Conservation (phyloP, 257 asterid genomes). For the Lycium barbarum region DNA sequence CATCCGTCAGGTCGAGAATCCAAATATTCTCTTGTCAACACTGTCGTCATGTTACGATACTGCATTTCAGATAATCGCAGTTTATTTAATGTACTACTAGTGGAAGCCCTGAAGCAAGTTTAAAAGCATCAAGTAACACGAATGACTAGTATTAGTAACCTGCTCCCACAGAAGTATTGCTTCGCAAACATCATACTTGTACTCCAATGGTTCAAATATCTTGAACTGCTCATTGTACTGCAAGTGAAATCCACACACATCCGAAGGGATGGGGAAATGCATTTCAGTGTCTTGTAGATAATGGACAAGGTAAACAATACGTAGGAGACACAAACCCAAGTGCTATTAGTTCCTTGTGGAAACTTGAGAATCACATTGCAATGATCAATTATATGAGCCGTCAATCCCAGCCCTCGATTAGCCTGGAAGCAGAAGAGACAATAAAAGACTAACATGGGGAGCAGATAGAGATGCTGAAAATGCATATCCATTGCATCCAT, state of each 20-base stretch:
- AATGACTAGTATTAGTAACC: constrained; percentile 50
- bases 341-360: constrained; percentile 93
- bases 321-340: constrained; percentile 72
- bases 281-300: constrained; percentile 22
- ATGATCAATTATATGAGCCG: constrained; percentile 84
- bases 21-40: constrained; percentile 92
- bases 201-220: constrained; percentile 91
- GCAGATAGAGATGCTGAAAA: neutral
- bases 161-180: constrained; percentile 96
- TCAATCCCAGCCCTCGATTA: constrained; percentile 91
- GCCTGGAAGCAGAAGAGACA: constrained; percentile 62
- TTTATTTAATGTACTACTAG: constrained; percentile 35
- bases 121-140: constrained; percentile 28
- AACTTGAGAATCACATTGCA: constrained; percentile 91
- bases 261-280: constrained; percentile 27
- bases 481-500: neutral
- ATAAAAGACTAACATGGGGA: neutral
- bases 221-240: constrained; percentile 94
- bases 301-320: neutral
- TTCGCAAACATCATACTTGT: constrained; percentile 90
- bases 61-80: constrained; percentile 65
- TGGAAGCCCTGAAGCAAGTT: neutral
- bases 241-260: constrained; percentile 36
- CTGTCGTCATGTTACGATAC: constrained; percentile 99
- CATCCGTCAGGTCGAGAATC: constrained; percentile 98